Conservation (phyloP, 2,329 filamentous ascomycete genomes). For the Fusarium sp. region DNA sequence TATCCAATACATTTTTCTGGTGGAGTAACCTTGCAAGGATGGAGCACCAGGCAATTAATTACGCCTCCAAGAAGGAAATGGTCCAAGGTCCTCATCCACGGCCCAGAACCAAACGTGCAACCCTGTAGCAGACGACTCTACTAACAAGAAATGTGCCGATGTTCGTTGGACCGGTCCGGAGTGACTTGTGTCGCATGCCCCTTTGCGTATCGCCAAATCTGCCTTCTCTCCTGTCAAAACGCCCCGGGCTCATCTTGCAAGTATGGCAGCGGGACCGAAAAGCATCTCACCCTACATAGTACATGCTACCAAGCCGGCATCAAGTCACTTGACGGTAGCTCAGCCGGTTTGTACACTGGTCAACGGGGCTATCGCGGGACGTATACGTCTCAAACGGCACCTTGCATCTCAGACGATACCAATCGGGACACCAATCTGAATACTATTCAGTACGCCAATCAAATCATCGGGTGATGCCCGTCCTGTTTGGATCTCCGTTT, state of each 20-base stretch:
- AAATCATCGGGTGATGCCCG: constrained; percentile 28
- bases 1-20: constrained; percentile 25
- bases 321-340: constrained; percentile 45
- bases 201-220: constrained; percentile 43
- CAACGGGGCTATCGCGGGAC: constrained; percentile 45
- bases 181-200: constrained; percentile 33
- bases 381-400: constrained; percentile 48
- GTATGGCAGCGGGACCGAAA: constrained; percentile 37
- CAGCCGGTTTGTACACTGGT: constrained; percentile 44
- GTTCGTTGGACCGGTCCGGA: constrained; percentile 30
- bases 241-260: constrained; percentile 42
- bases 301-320: constrained; percentile 43
- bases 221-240: constrained; percentile 29
- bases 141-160: constrained; percentile 37
- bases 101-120: constrained; percentile 32
- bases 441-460: constrained; percentile 38
- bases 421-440: constrained; percentile 40
- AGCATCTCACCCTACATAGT: constrained; percentile 42
- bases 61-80: constrained; percentile 19
- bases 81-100: constrained; percentile 22
- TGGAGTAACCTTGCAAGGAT: constrained; percentile 32
- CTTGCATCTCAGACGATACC: constrained; percentile 49
- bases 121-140: constrained; percentile 24
- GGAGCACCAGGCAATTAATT: constrained; percentile 15
- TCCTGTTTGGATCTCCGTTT: constrained; percentile 40